These are phyloP conservation scores for Russula sp. DNA, from an alignment of 768 basidiomycete species.

Conservation along the genomic window DNA sequence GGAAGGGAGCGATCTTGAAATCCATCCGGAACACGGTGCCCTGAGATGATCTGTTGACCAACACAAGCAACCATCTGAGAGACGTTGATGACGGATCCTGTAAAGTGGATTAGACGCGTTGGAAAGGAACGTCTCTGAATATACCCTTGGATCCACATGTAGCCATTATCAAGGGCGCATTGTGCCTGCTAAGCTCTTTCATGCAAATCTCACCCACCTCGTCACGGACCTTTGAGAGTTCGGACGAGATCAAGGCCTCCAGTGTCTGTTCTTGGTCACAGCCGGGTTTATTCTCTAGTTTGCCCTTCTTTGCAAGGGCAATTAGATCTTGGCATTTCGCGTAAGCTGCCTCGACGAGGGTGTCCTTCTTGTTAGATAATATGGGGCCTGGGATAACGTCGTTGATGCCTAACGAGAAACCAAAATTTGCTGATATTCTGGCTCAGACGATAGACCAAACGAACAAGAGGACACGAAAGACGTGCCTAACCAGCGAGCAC, in stretches of 20 bases:
- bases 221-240: conserved; percentile 92
- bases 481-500: conserved; percentile 86
- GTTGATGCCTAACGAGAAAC: conserved; percentile 97
- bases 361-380: conserved; percentile 77
- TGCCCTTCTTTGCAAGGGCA: conserved; percentile 83
- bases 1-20: conserved; percentile 99
- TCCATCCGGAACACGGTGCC: conserved; percentile 96
- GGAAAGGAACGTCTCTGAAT: background rate
- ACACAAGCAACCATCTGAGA: conserved; percentile 99
- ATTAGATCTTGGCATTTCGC: conserved; percentile 84
- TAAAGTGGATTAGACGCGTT: conserved; percentile 27
- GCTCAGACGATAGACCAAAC: conserved; percentile 22
- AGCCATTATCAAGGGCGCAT: conserved; percentile 97
- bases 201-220: conserved; percentile 97
- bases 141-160: conserved; percentile 97
- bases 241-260: conserved; percentile 92
- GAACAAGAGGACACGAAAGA: conserved; percentile 17
- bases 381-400: conserved; percentile 94
- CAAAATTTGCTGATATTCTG: conserved; percentile 76
- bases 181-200: conserved; percentile 95
- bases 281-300: conserved; percentile 95
- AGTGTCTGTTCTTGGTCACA: conserved; percentile 96
- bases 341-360: conserved; percentile 85
- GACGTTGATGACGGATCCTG: conserved; percentile 97
- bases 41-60: conserved; percentile 97